A percentile compares a stretch with the other conserved stretches of the same genome.
These are phyloP conservation scores for Podaxis mareebaensis DNA, from an alignment of 768 basidiomycete species.

Conservation along the genomic window DNA sequence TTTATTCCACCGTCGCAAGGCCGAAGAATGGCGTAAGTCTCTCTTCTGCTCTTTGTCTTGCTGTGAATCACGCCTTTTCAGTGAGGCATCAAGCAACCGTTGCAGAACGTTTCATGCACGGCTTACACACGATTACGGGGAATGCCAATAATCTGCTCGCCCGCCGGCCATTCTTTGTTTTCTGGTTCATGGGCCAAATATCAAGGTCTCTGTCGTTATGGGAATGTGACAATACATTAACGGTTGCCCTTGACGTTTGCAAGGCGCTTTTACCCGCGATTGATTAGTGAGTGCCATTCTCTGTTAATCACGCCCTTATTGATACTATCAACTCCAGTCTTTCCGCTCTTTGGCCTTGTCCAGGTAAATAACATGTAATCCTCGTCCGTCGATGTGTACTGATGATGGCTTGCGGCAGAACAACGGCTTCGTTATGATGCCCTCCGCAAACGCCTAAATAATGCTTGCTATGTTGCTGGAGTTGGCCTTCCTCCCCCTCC, in stretches of 20 bases:
- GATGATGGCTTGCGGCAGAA: slow-evolving; percentile 33
- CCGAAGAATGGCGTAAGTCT: slow-evolving; percentile 68
- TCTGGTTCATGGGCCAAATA: slow-evolving; percentile 78
- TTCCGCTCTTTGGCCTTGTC: slow-evolving; percentile 64
- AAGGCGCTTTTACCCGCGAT: slow-evolving; percentile 59
- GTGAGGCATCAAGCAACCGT: slow-evolving; percentile 63
- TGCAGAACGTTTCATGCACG: slow-evolving; percentile 58
- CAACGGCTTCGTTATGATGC: slow-evolving; percentile 49
- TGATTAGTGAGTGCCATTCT: slow-evolving; percentile 44
- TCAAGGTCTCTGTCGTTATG: slow-evolving; percentile 62
- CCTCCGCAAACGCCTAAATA: slow-evolving; percentile 45
- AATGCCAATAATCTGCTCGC: slow-evolving; percentile 48
- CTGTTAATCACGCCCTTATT: slow-evolving; percentile 13
- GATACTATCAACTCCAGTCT: slow-evolving; percentile 32
- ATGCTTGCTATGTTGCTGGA: slow-evolving; percentile 50
- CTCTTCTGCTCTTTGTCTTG: slow-evolving; percentile 3
- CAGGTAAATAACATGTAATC: slow-evolving; percentile 38
- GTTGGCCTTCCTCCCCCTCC: slow-evolving; percentile 43
- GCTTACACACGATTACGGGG: slow-evolving; percentile 62
- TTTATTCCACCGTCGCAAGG: slow-evolving; percentile 54
- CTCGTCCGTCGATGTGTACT: slow-evolving; percentile 14
- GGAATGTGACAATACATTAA: slow-evolving; percentile 58
- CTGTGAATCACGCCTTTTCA: slow-evolving; percentile 25
- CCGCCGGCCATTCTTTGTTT: slow-evolving; percentile 64
- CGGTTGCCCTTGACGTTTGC: slow-evolving; percentile 62